These are phyloP conservation scores for Aurantiochytrium sp. DNA, from an alignment of 108 stramenopile genomes.

Conservation along the genomic window DNA sequence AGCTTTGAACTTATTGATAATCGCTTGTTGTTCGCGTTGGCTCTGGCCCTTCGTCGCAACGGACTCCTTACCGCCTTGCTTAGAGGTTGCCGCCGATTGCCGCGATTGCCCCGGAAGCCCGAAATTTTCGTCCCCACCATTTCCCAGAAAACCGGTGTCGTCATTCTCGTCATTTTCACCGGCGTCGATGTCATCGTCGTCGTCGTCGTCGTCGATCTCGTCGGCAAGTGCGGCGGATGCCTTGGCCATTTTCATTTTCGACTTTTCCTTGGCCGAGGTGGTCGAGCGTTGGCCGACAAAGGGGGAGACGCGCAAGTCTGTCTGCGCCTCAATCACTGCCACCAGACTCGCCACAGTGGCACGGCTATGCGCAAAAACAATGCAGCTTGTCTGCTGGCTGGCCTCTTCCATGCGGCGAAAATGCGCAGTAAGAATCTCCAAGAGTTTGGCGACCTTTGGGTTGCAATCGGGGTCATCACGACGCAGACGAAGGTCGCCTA, in stretches of 20 bases:
- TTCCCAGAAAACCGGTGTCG: no score
- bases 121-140: no score
- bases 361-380: conserved; percentile 77
- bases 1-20: conserved; percentile 63
- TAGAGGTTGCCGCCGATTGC: neutral
- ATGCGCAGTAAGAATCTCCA: conserved; percentile 65
- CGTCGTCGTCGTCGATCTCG: neutral
- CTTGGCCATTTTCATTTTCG: neutral
- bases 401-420: conserved; percentile 55
- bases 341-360: conserved; percentile 69
- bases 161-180: no score
- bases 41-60: conserved; percentile 49
- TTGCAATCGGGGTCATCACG: conserved; percentile 31
- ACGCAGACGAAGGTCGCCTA: neutral
- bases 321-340: conserved; percentile 30
- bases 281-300: conserved; percentile 71
- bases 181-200: neutral
- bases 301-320: conserved; percentile 53
- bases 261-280: neutral
- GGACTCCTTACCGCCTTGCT: conserved; percentile 35
- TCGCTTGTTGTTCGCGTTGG: conserved; percentile 71
- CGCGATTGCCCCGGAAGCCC: no score
- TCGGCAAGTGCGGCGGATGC: neutral
- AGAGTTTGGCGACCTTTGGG: conserved; percentile 68
- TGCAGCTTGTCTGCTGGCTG: conserved; percentile 55